phyloP scores from a whole-genome alignment of 2,329 filamentous ascomycete genomes.

The Mollisiaceae sp. region DNA sequence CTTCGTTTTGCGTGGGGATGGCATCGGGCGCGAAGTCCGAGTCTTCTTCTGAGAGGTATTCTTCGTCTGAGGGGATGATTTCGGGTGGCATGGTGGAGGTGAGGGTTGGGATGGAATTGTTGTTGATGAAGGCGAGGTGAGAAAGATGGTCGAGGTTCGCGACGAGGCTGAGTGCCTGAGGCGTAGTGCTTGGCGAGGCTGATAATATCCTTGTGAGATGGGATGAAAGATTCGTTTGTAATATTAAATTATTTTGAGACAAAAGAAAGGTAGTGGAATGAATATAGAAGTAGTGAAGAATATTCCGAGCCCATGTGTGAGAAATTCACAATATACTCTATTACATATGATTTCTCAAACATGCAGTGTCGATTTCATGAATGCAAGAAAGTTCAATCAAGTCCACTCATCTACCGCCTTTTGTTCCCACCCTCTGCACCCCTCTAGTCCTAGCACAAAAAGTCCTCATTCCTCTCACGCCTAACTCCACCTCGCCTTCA shows the following conservation, averaged over 20 bases:
- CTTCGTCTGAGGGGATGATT: conserved; percentile 46
- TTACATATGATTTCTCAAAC: too few species aligned
- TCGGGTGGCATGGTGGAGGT: conserved; percentile 39
- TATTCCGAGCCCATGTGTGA: not conserved
- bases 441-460: not conserved
- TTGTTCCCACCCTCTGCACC: too few species aligned
- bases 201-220: not conserved
- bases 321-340: too few species aligned
- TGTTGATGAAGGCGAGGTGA: conserved; percentile 7
- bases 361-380: too few species aligned
- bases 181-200: not conserved
- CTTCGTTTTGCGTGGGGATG: conserved; percentile 47
- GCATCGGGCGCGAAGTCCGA: conserved; percentile 73
- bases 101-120: conserved; percentile 1
- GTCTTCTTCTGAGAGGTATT: conserved; percentile 74
- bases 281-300: not conserved
- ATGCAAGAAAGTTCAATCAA: too few species aligned
- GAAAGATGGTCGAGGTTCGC: not conserved
- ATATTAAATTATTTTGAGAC: not conserved
- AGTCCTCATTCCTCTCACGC: not conserved
- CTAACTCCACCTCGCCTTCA: conserved; percentile 45
- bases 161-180: conserved; percentile 8
- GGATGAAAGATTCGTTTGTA: not conserved
- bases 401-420: too few species aligned
- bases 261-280: not conserved